Conservation (phyloP, 345 rosid species). For the Salix exigua region DNA sequence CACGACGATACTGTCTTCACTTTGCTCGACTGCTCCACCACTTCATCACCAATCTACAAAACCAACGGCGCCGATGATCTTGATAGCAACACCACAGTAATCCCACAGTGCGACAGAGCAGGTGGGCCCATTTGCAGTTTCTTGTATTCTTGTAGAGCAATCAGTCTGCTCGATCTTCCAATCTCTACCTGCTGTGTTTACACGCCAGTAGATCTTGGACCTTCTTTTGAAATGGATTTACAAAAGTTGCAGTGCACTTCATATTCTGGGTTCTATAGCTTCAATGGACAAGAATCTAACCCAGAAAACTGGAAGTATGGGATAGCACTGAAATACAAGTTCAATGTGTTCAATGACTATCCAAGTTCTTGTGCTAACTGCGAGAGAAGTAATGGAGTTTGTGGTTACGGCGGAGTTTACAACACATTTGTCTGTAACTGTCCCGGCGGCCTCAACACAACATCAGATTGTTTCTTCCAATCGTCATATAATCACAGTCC, state of each 20-base stretch:
- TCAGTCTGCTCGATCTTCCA: conserved; percentile 60
- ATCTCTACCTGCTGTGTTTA: conserved; percentile 89
- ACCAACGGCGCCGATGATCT: conserved; percentile 19
- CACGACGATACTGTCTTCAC: conserved; percentile 70
- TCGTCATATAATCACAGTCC: conserved; percentile 32
- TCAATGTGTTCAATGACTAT: conserved; percentile 67
- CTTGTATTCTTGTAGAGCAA: conserved; percentile 72
- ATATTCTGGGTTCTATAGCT: conserved; percentile 76
- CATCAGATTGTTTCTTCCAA: conserved; percentile 59
- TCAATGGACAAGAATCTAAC: conserved; percentile 64
- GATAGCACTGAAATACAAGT: conserved; percentile 74
- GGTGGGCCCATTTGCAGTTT: conserved; percentile 78
- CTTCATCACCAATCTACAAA: conserved; percentile 53
- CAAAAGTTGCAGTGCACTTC: conserved; percentile 61
- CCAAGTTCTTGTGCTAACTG: conserved; percentile 62
- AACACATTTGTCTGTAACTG: conserved; percentile 64
- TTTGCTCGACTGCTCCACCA: conserved; percentile 67
- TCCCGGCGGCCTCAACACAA: conserved; percentile 62
- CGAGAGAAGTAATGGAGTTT: conserved; percentile 74
- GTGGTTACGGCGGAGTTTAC: conserved; percentile 54
- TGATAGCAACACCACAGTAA: conserved; percentile 22
- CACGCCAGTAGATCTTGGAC: conserved; percentile 82
- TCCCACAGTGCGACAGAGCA: conserved; percentile 61
- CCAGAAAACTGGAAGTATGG: conserved; percentile 90
- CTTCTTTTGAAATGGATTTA: conserved; percentile 72